Base-by-base conservation (phyloP, 352 stramenopile species). In the Vaucheria bursata region DNA sequence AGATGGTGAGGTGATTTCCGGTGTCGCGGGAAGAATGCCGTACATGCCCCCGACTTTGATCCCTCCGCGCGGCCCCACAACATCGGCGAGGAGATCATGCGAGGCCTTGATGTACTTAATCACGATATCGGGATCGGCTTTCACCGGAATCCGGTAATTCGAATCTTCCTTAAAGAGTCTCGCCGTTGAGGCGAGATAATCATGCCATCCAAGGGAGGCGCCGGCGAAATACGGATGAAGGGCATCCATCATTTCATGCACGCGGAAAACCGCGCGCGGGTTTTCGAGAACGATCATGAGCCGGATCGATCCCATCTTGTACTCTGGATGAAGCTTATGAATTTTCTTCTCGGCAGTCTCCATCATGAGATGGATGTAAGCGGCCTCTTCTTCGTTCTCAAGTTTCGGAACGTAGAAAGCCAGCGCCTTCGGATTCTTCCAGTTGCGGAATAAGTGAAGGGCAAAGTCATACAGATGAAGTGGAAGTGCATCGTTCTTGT, bases 271-370 rank as follows among this genome's bases (percentile, higher is more conserved):
- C 25, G 45, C 45, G 25, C 45, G 45, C 12, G 45, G 45, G 45
- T 59, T 59, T 59, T 59, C 45, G 45, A 59, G 45, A 59, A 59
- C 45, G 25, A 59, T 59, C 45, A 59, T 59, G 12, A 59, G 45
- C 45, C 45, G 45, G 45, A 59, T 59, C 45, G 45, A 18, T 59
- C 45, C 45, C 25, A 59, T 18, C 25, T 59, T 59, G 45, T 59
- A 59, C 12, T 25, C 25, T 25, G 45, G 45, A 59, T 59, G 45
- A 18, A 18, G 18, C 25, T 59, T 59, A 18, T 59, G 45, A 59
- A 59, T 59, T 25, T 18, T 18, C 45, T 59, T 59, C 45, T 59
- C 45, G 12, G 45, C 45, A 18, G 45, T 59, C 45, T 59, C 45
- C 45, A 59, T 59, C 45, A 59, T 59, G 45, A 59, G 45, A 25